Base-by-base conservation (phyloP, 768 basidiomycete genomes). In the Royoungia palumana region DNA sequence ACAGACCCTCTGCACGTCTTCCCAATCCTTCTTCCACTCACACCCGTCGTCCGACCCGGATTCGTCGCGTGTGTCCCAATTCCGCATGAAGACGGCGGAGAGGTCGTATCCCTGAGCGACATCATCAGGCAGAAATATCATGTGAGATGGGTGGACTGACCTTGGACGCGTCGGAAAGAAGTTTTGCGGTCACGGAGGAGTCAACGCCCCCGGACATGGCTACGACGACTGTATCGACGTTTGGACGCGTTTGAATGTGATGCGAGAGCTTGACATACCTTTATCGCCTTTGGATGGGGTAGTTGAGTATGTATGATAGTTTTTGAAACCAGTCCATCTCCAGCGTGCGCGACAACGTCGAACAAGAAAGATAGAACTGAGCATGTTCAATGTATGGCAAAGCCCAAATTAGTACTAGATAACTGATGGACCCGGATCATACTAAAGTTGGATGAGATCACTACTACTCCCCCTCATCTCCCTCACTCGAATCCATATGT, bases 141-240 rank as follows among this genome's bases (percentile, higher is more conserved):
- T 7, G 19, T 12, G 22, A 41, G 27, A 40, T 0, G 19, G 19
- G 12, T 11, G 10, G 32, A 64, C 68, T 49, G 16, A 87, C 90
- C 63, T 85, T 69, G 0, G 60, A 45, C 2, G 45, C 1, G 37
- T 85, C 77, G 13, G 84, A 74, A 19, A 96, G 71, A 9, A 96
- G 69, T 49, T 77, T 74, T n/a, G 94, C 89, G 2, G 89, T 73
- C 11, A 95, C 91, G 2, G 90, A 92, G 5, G 93, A 95, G 65
- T 98, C 94, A 12, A 97, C 94, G 4, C 94, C 94, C 22, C 94
- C 94, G 0, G 91, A 94, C 89, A 96, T 94, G 19, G 89, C 92
- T 8, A 95, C 81, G 6, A 89, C 80, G 40, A 98, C 94, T 94
- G 51, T 4, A 44, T 13, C 17, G 17, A 46, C 35, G 16, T 47